Conservation (phyloP, 1,139 yeast genomes). For the Petasospora fabianii region DNA sequence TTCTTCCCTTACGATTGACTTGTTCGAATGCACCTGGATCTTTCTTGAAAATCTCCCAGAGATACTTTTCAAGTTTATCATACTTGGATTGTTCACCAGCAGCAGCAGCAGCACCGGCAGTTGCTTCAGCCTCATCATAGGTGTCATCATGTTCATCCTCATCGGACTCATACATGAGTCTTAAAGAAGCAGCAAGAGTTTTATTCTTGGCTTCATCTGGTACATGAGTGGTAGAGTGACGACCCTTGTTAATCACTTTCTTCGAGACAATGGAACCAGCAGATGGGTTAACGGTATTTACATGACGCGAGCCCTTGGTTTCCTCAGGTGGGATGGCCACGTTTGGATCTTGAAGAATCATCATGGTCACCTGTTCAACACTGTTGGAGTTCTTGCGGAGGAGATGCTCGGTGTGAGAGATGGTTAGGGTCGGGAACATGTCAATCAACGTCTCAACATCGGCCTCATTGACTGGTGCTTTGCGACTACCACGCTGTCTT, state of each 20-base stretch:
- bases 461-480: conserved; percentile 5
- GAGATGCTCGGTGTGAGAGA: conserved; percentile 42
- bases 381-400: conserved; percentile 46
- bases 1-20: conserved; percentile 46
- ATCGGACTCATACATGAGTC: conserved; percentile 62
- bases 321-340: conserved; percentile 28
- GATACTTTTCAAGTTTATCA: conserved; percentile 41
- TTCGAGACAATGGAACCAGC: conserved; percentile 19
- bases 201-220: conserved; percentile 42
- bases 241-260: conserved; percentile 16
- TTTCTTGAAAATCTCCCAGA: conserved; percentile 56
- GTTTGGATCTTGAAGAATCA: conserved; percentile 59
- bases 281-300: conserved; percentile 9
- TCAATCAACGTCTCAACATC: conserved; percentile 43
- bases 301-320: conserved; percentile 6
- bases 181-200: conserved; percentile 40
- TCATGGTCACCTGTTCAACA: conserved; percentile 57
- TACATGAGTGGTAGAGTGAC: conserved; percentile 30
- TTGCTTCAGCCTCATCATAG: conserved; percentile 67
- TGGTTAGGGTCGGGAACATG: conserved; percentile 54
- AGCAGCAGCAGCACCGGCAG: too few relatives aligned
- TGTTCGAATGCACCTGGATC: conserved; percentile 52
- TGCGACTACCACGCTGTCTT: not conserved
- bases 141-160: conserved; percentile 84
- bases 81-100: conserved; percentile 24